A percentile compares a stretch with the other conserved stretches of the same genome.
These are phyloP conservation scores for Fusarium chaquense DNA, from an alignment of 2,329 filamentous ascomycete species.

Conservation along the genomic window DNA sequence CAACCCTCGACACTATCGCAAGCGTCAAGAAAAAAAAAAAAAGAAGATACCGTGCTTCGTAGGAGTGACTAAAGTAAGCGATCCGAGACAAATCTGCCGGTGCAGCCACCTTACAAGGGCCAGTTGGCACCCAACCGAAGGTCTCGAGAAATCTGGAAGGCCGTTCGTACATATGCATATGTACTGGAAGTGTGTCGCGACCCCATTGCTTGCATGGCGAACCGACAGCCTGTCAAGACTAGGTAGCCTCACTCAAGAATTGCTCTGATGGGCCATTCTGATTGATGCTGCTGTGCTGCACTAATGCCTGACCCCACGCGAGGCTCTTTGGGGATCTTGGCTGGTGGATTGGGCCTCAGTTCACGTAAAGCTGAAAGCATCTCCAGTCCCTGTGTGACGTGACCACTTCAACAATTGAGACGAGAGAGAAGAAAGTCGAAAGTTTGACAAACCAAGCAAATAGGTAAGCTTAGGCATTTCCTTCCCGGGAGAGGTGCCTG, in stretches of 20 bases:
- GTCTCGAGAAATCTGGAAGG: constrained; percentile 27
- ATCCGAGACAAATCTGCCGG: constrained; percentile 29
- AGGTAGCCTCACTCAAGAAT: constrained; percentile 44
- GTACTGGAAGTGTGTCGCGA: constrained; percentile 39
- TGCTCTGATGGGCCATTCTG: constrained; percentile 24
- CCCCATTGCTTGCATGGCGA: constrained; percentile 48
- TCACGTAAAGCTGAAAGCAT: constrained; percentile 33
- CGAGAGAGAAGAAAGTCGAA: constrained; percentile 28
- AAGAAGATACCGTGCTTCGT: not conserved
- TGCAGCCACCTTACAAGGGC: constrained; percentile 14
- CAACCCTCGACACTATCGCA: not conserved
- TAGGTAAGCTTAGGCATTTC: constrained; percentile 27
- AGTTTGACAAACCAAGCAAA: constrained; percentile 13
- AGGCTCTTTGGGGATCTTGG: constrained; percentile 36
- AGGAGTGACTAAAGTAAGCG: not conserved
- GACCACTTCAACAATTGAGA: constrained; percentile 22
- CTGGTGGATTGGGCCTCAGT: constrained; percentile 37
- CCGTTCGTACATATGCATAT: constrained; percentile 28
- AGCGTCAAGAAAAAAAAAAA: not conserved
- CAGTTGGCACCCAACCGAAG: constrained; percentile 29
- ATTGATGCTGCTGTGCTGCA: constrained; percentile 39
- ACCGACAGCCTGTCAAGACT: constrained; percentile 46
- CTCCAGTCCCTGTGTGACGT: constrained; percentile 34
- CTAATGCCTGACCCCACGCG: constrained; percentile 49
- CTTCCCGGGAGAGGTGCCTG: constrained; percentile 31